Percentiles rank a stretch among this genome's conserved stretches.
phyloP scores from a whole-genome alignment of 1,284 basidiomycete species.

The Microbotryomycetes sp. region DNA sequence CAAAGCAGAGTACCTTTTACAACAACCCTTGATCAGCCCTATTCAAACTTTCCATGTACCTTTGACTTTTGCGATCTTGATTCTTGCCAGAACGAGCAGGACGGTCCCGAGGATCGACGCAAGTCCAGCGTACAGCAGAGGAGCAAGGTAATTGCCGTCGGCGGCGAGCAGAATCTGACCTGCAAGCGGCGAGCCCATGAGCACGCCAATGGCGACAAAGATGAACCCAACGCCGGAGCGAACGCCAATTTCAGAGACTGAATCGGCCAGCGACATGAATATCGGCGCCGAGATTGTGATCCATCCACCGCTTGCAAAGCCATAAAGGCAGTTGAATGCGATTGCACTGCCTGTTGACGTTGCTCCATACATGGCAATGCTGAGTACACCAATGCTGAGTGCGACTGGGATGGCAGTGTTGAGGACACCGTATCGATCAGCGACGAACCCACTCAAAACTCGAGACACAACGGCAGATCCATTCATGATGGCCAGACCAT shows the following conservation, averaged over 20 bases:
- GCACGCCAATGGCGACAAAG: constrained; percentile 4
- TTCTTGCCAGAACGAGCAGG: not conserved
- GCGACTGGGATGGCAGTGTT: constrained; percentile 19
- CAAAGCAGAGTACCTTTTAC: too few relatives aligned
- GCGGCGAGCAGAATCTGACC: constrained; percentile 4
- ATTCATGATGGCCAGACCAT: constrained; percentile 14
- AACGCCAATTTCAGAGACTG: constrained; percentile 10
- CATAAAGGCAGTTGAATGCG: constrained; percentile 24
- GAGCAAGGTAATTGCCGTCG: constrained; percentile 1
- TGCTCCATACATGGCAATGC: constrained; percentile 29
- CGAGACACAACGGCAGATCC: constrained; percentile 3
- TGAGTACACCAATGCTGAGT: constrained; percentile 10
- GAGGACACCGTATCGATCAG: constrained; percentile 15
- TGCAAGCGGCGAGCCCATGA: constrained; percentile 8
- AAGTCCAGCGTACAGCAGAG: constrained; percentile 4
- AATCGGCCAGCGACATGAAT: constrained; percentile 2
- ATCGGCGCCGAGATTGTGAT: constrained; percentile 11
- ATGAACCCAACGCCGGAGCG: constrained; percentile 11
- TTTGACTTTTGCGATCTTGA: not conserved
- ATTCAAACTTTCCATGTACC: constrained; percentile 10
- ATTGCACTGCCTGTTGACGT: constrained; percentile 13
- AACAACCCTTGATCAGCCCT: not conserved
- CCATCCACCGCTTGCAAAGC: constrained; percentile 14
- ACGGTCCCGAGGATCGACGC: constrained; percentile 1
- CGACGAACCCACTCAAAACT: not conserved